Conservation (phyloP, 768 basidiomycete species). For the Tylopilus vinaceipallidus region DNA sequence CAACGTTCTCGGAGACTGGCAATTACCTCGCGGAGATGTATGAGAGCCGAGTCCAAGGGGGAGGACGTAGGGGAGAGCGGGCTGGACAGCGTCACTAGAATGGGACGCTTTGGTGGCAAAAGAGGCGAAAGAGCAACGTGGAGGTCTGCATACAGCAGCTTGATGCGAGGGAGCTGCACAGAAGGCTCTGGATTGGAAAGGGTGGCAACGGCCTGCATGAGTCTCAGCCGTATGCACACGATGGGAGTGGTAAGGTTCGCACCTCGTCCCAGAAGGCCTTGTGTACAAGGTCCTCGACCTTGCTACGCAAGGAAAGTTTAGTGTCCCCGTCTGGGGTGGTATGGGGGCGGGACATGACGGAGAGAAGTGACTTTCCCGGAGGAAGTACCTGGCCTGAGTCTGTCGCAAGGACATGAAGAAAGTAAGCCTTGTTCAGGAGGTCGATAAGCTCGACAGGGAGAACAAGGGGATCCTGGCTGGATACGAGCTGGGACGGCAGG, state of each 20-base stretch:
- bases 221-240: slow-evolving; percentile 19
- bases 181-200: slow-evolving; percentile 60
- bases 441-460: slow-evolving; percentile 59
- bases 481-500: slow-evolving; percentile 18
- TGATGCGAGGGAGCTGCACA: slow-evolving; percentile 57
- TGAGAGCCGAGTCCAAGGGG: slow-evolving; percentile 57
- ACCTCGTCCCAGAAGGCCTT: slow-evolving; percentile 78
- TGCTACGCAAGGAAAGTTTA: slow-evolving; percentile 41
- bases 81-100: slow-evolving; percentile 51
- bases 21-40: slow-evolving; percentile 54
- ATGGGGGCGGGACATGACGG: slow-evolving; percentile 46
- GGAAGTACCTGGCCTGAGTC: slow-evolving; percentile 62
- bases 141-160: slow-evolving; percentile 54
- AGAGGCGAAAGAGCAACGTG: slow-evolving; percentile 49
- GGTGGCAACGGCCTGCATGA: slow-evolving; percentile 48
- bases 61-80: slow-evolving; percentile 68
- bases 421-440: slow-evolving; percentile 56
- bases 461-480: slow-evolving; percentile 20
- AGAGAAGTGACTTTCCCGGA: slow-evolving; percentile 68
- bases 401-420: slow-evolving; percentile 65
- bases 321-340: slow-evolving; percentile 15
- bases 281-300: slow-evolving; percentile 49
- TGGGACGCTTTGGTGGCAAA: slow-evolving; percentile 52
- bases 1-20: slow-evolving; percentile 55
- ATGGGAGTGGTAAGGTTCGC: slow-evolving; percentile 20